These are phyloP conservation scores for Talaromyces sp. DNA, from an alignment of 2,329 filamentous ascomycete species.

Conservation along the genomic window DNA sequence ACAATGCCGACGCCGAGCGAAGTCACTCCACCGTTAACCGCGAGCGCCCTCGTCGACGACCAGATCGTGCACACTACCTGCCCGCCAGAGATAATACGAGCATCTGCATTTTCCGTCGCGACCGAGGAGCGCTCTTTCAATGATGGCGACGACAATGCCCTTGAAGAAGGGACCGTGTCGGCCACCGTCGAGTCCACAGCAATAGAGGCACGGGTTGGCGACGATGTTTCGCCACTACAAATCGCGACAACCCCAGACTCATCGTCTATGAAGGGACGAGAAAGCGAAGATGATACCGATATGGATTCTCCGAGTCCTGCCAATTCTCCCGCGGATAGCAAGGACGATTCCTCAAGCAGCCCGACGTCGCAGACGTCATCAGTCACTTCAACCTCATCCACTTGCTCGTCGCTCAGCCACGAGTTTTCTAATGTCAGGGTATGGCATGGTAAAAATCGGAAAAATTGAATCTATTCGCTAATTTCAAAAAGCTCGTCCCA, in stretches of 20 bases:
- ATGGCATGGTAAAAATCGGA: constrained; percentile 26
- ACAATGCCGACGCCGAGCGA: constrained; percentile 51
- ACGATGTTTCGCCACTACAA: constrained; percentile 18
- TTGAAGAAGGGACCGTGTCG: constrained; percentile 29
- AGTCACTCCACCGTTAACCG: constrained; percentile 43
- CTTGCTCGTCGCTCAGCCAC: constrained; percentile 50
- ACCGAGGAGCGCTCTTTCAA: constrained; percentile 25
- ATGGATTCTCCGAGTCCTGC: constrained; percentile 33
- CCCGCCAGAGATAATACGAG: constrained; percentile 46
- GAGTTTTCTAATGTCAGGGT: constrained; percentile 57
- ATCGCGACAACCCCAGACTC: constrained; percentile 18
- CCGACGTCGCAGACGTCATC: constrained; percentile 30
- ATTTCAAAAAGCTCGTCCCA: constrained; percentile 60
- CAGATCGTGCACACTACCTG: constrained; percentile 44
- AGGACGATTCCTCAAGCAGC: constrained; percentile 34
- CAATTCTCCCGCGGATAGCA: constrained; percentile 37
- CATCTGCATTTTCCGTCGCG: constrained; percentile 32
- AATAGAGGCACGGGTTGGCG: constrained; percentile 21
- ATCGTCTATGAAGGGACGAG: constrained; percentile 26
- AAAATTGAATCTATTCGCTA: neutral
- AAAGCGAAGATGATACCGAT: constrained; percentile 29
- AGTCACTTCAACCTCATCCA: constrained; percentile 28
- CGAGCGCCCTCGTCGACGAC: constrained; percentile 44
- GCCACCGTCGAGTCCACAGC: constrained; percentile 22
- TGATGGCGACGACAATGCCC: constrained; percentile 22